A percentile compares a stretch with the other conserved stretches of the same genome.
These are phyloP conservation scores for Olyra latifolia DNA, from an alignment of 176 grass and related monocot species.

Conservation along the genomic window DNA sequence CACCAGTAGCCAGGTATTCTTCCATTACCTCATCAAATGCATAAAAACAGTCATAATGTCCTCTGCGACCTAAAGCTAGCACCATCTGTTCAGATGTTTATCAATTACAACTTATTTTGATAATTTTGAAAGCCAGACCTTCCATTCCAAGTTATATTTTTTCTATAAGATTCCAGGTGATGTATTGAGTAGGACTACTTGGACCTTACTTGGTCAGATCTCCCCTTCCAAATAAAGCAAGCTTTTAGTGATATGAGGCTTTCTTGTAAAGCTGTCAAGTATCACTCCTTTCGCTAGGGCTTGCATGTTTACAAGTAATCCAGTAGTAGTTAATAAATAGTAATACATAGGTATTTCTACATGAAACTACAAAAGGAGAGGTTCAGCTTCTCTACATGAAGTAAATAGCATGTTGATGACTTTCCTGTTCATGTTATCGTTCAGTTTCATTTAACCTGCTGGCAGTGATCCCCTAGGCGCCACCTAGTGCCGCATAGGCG, in stretches of 20 bases:
- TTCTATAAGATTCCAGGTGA: too few relatives aligned
- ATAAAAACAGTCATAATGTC: neutral
- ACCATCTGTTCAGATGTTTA: constrained; percentile 29
- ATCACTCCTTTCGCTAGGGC: neutral
- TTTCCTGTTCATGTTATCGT: neutral
- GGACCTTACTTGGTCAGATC: neutral
- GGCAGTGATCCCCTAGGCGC: too few relatives aligned
- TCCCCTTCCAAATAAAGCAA: constrained; percentile 19
- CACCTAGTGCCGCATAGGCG: too few relatives aligned
- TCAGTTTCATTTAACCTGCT: constrained; percentile 10
- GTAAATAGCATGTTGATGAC: neutral
- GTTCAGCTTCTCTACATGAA: constrained; percentile 1
- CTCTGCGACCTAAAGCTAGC: constrained; percentile 3
- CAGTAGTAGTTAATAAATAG: neutral
- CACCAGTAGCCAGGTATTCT: neutral
- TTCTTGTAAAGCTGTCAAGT: neutral
- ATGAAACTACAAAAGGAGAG: constrained; percentile 8
- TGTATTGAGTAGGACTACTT: constrained; percentile 22
- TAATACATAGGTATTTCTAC: neutral
- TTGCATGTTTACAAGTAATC: constrained; percentile 6
- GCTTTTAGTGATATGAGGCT: neutral
- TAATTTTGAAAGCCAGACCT: neutral
- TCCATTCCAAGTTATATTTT: neutral
- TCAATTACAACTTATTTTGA: neutral
- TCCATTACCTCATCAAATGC: neutral